Base-by-base conservation (phyloP, 805 yeast species). In the Wickerhamomyces bovis region DNA sequence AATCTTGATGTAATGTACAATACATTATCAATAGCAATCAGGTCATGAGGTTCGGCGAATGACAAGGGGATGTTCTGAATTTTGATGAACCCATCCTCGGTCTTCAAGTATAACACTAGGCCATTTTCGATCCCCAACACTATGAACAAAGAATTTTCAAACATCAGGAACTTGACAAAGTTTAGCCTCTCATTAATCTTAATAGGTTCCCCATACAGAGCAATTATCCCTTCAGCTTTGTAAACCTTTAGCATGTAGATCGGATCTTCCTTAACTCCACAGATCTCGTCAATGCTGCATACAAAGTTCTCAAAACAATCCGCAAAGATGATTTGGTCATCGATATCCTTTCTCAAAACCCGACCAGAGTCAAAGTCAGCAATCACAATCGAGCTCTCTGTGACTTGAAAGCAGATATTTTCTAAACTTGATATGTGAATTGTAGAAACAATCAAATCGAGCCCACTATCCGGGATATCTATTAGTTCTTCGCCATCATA, bases 401-500 rank as follows among this genome's bases (percentile, higher is more conserved):
- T 57, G 0, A 60, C 45, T 42, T 61, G 65, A 20, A 57, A 45
- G 23, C 62, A 58, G 12, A 51, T 20, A 11, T 45, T 45, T 9
- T 46, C 54, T 6, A 52, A 11, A n/a, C 54, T 51, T 4, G 51
- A 38, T 3, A 53, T 6, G n/a, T 47, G 46, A 1, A 61, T 26
- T 1, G 62, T 57, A 13, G 53, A 23, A 3, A 19, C 26, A 4
- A 41, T 20, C 19, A 57, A 7, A 2, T 54, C 57, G 6, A 60
- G 25, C 1, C 57, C 55, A 35, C 54, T 50, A 20, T 58, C 59
- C 19, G 35, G 25, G 4, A 58, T 41, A 16, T 67, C 72, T 2
- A 60, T 60, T 13, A 62, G 51, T 1, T 48, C 48, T 4, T 59
- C 61, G 1, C 52, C 49, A 7, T 60, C 62, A 43, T 56, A 63